Conservation (phyloP, 306 rosid genomes). For the Nissolia schottii region DNA sequence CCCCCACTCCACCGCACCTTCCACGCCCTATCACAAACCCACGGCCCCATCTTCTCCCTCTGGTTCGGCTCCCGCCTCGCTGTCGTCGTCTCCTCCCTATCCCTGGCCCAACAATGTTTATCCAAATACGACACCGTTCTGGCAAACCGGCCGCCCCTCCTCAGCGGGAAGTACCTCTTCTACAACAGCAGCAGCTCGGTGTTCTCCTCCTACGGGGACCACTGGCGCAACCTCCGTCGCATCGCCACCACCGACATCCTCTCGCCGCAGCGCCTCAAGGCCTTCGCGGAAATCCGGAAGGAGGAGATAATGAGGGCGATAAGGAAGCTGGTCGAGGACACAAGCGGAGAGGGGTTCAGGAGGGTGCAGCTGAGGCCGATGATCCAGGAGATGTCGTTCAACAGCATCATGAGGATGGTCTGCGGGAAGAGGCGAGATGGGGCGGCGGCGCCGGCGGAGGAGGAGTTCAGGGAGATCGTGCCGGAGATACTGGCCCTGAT, state of each 20-base stretch:
- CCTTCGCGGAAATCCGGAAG: background rate
- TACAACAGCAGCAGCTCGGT: conserved; percentile 32
- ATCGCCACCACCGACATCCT: conserved; percentile 32
- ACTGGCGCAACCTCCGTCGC: conserved; percentile 60
- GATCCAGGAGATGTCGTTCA: conserved; percentile 30
- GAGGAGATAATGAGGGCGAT: conserved; percentile 23
- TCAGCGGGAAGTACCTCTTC: conserved; percentile 27
- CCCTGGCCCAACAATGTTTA: conserved; percentile 37
- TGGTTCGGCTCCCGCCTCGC: conserved; percentile 11
- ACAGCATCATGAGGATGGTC: conserved; percentile 30
- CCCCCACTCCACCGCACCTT: conserved; percentile 23
- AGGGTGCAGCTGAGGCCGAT: conserved; percentile 24
- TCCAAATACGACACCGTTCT: conserved; percentile 39
- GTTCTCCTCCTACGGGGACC: conserved; percentile 35
- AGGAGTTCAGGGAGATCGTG: conserved; percentile 21
- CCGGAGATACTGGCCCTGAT: background rate
- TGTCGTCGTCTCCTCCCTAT: conserved; percentile 29
- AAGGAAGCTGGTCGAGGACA: background rate
- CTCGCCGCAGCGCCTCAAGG: conserved; percentile 12
- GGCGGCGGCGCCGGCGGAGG: conserved; percentile 11
- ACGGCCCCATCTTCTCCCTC: conserved; percentile 22
- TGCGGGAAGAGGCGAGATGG: conserved; percentile 21
- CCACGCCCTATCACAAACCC: conserved; percentile 21
- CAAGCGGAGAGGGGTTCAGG: background rate
- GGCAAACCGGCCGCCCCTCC: conserved; percentile 34